Base-by-base conservation (phyloP, 1,284 basidiomycete genomes). In the Ustilago nuda region DNA sequence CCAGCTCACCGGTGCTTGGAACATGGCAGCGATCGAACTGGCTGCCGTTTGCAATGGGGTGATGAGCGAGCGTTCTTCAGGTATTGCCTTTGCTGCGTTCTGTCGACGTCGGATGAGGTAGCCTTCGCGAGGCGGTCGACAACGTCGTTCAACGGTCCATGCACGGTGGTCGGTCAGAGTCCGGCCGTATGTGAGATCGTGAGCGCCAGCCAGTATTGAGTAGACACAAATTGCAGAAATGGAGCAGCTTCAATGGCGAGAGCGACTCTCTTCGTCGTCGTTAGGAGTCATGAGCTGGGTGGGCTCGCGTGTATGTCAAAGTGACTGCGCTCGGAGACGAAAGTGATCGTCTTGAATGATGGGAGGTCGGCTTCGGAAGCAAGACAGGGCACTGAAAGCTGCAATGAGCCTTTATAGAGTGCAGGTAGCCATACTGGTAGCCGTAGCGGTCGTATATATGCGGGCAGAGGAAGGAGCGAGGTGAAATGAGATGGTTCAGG, bases 1-100 rank as follows among this genome's bases (percentile, higher is more conserved):
- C 66, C 66, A 68, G 15, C 51, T 59, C 19, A 59, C 27, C 33
- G 66, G 41, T 23, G 43, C 51, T 36, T 68, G 66, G 33, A 68
- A 17, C 60, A 61, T 61, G 37, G 30, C 58, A 23, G 50, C 48
- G 23, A 11, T 11, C 36, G 17, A 35, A 2, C 19, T 30, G 27
- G 48, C 48, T n/a, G 48, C 27, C n/a, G 12, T 13, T 8, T 19
- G 48, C 12, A 6, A 13, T 4, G 27, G 23, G 30, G 27, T 15
- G 15, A n/a, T 13, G 13, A 7, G n/a, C n/a, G 48, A 32, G 12
- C 15, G 8, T 3, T 45, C 2, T 4, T n/a, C 7, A 12, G 15
- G 9, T 50, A 27, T 30, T 32, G 11, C 27, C 48, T 50, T 12
- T 4, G 15, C 5, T 13, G 27, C n/a, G 30, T 8, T 8, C 48